Base-by-base conservation (phyloP, 2,329 filamentous ascomycete species). In the Penicillium nordicum region DNA sequence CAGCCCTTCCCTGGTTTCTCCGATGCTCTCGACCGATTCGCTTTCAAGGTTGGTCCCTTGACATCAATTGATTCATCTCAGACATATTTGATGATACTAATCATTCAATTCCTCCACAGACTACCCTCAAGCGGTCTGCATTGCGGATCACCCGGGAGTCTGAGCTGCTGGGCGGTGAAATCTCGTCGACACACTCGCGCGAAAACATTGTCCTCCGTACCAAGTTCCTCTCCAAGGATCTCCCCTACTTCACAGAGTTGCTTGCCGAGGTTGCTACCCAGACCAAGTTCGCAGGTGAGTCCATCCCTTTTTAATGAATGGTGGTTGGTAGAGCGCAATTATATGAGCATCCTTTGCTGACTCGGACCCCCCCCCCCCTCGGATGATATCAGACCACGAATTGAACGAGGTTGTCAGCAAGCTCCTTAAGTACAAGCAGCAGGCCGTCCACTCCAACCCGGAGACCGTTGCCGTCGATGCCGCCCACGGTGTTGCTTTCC, bases 161-260 rank as follows among this genome's bases (percentile, higher is more conserved):
- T 70, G 94, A 99, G 80, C 88, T 99, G 60, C 86, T 99, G 64
- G 94, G 95, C 74, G 91, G 91, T 70, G 87, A 93, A 84, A 86
- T 97, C 79, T 84, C 81, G 68, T 83, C 93, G 64, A 90, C 89
- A 78, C 92, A 97, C 80, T 92, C 91, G 69, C 89, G 93, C 73
- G 94, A 99, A 82, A 92, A 92, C 73, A 80, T 99, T 62, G 86
- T 99, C 58, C 80, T 99, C 71, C 88, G 93, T 78, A 90, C 94
- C 74, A 96, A 89, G 81, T 99, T 99, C 84, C 86, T 99, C 66
- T 87, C 91, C 74, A 87, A 94, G 74, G 92, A 99, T 75, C 86
- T 99, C 66, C 94, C 94, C 67, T 99, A 97, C 85, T 99, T 96
- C 77, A 86, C 92, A 71, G 94, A 99, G 82, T 84, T 99, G 64